Conservation (phyloP, 192 early-diverging fungal species). For the Podila epigama region DNA sequence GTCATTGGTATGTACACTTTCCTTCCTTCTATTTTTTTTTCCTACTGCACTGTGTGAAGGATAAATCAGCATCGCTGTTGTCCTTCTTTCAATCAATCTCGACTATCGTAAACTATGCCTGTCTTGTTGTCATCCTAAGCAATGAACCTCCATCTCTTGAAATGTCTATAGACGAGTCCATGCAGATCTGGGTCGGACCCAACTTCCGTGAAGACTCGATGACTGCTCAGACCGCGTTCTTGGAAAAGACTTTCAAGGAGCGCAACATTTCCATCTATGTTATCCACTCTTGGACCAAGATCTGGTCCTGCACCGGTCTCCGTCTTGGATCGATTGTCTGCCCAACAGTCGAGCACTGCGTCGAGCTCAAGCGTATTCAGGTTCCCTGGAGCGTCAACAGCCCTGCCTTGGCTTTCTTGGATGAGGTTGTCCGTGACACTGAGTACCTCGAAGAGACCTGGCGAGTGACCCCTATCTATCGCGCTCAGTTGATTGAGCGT, state of each 20-base stretch:
- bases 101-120: too few species aligned
- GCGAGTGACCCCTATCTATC: slow-evolving; percentile 75
- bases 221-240: slow-evolving; percentile 73
- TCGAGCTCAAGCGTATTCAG: slow-evolving; percentile 78
- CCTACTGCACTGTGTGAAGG: neutral
- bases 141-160: neutral
- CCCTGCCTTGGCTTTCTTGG: slow-evolving; percentile 85
- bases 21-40: neutral
- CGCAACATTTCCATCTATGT: slow-evolving; percentile 81
- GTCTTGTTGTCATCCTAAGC: neutral
- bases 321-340: slow-evolving; percentile 89
- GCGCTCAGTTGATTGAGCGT: slow-evolving; percentile 59
- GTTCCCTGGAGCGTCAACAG: slow-evolving; percentile 94
- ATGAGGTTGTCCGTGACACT: slow-evolving; percentile 74
- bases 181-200: slow-evolving; percentile 92
- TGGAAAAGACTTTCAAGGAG: slow-evolving; percentile 63
- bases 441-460: slow-evolving; percentile 81
- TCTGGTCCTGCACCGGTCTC: slow-evolving; percentile 93
- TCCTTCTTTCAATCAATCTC: neutral
- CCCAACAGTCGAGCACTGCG: slow-evolving; percentile 78
- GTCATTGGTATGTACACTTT: slow-evolving; percentile 70
- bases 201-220: slow-evolving; percentile 86
- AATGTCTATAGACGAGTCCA: slow-evolving; percentile 79
- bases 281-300: slow-evolving; percentile 95
- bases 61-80: neutral